Percentiles rank a stretch among this genome's conserved stretches.
phyloP scores from a whole-genome alignment of 371 early-diverging fungal species.

The Rhizomucor pusillus region DNA sequence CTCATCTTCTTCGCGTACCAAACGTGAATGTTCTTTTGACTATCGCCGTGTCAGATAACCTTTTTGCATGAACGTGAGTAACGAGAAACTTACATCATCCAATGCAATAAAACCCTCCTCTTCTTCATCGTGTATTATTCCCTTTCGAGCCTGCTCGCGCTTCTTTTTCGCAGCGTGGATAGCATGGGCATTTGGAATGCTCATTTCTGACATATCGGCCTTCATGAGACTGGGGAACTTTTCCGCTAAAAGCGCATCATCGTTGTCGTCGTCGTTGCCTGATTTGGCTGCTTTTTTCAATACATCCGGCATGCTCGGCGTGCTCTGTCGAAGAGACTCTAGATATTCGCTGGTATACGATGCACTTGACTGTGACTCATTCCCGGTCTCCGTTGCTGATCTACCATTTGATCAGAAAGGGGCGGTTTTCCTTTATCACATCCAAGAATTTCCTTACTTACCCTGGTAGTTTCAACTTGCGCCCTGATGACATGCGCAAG shows the following conservation, averaged over 20 bases:
- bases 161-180: conserved; percentile 56
- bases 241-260: conserved; percentile 34
- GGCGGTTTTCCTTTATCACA: not conserved
- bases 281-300: conserved; percentile 16
- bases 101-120: conserved; percentile 43
- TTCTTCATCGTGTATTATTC: conserved; percentile 19
- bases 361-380: conserved; percentile 3
- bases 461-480: conserved; percentile 17
- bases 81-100: conserved; percentile 21
- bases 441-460: not conserved
- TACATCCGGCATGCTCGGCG: conserved; percentile 17
- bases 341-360: conserved; percentile 29
- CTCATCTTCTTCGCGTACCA: conserved; percentile 57
- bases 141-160: conserved; percentile 46
- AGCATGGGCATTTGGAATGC: conserved; percentile 45
- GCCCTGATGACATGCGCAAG: conserved; percentile 11
- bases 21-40: conserved; percentile 24
- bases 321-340: conserved; percentile 30
- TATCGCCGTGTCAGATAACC: not conserved
- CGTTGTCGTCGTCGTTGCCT: conserved; percentile 3
- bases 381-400: conserved; percentile 7
- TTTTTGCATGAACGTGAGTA: not conserved
- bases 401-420: not conserved
- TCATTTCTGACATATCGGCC: conserved; percentile 13
- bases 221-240: conserved; percentile 40